Evolutionary conservation across 352 stramenopile species (phyloP).

Genomic region (Peronosclerospora sorghi): DNA sequence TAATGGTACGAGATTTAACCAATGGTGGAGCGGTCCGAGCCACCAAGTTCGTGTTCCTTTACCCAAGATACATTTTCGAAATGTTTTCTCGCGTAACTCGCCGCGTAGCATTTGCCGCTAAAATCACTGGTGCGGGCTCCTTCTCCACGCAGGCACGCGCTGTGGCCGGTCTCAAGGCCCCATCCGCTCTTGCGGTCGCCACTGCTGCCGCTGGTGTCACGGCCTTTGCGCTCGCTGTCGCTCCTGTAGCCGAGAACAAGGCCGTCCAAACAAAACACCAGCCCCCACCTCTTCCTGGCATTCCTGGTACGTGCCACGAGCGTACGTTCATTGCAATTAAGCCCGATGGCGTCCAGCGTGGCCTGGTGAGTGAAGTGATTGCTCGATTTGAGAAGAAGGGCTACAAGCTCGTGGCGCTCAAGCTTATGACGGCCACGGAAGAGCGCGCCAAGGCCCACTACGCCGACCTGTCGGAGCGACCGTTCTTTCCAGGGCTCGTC

Average conservation of each 20-base stretch:
- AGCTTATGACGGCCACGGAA: constrained; percentile 89
- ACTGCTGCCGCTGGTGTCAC: constrained; percentile 34
- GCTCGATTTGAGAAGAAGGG: constrained; percentile 92
- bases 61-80: too few relatives aligned
- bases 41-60: too few relatives aligned
- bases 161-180: constrained; percentile 21
- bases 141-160: constrained; percentile 45
- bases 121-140: constrained; percentile 39
- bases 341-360: constrained; percentile 90
- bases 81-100: constrained; percentile 68
- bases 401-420: constrained; percentile 92
- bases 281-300: constrained; percentile 46
- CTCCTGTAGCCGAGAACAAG: constrained; percentile 37
- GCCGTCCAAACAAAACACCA: constrained; percentile 17
- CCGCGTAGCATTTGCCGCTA: constrained; percentile 50
- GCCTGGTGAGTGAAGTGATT: constrained; percentile 91
- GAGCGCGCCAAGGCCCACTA: constrained; percentile 89
- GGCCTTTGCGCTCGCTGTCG: constrained; percentile 35
- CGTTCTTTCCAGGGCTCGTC: constrained; percentile 88
- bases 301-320: constrained; percentile 88
- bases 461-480: constrained; percentile 85
- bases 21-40: background rate
- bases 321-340: constrained; percentile 93
- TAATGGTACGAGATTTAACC: constrained; percentile 6
- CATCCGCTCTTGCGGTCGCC: constrained; percentile 19